Conservation (phyloP, 2,329 filamentous ascomycete genomes). For the Clonostachys solani region DNA sequence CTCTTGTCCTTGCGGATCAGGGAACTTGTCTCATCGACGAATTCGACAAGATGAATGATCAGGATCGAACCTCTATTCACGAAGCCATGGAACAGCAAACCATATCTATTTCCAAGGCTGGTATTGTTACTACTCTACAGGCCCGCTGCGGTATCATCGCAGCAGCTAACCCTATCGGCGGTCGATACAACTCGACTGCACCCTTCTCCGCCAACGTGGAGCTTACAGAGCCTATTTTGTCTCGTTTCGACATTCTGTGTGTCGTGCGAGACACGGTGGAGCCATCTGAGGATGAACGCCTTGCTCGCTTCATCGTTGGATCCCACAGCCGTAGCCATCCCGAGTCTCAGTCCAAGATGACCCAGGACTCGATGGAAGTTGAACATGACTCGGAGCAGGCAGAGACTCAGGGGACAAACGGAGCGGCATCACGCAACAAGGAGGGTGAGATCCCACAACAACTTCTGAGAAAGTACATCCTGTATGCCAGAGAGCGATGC, state of each 20-base stretch:
- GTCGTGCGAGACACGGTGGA: constrained; percentile 96
- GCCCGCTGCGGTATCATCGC: constrained; percentile 95
- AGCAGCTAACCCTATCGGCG: constrained; percentile 92
- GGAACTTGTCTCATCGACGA: constrained; percentile 97
- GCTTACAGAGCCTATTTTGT: constrained; percentile 93
- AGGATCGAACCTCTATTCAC: constrained; percentile 96
- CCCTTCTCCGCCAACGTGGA: constrained; percentile 97
- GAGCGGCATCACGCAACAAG: constrained; percentile 18
- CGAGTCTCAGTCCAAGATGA: constrained; percentile 46
- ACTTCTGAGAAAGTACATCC: constrained; percentile 90
- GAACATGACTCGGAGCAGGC: constrained; percentile 48
- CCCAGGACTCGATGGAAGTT: constrained; percentile 61
- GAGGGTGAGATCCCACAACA: constrained; percentile 83
- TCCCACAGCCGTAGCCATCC: constrained; percentile 91
- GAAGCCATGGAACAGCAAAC: constrained; percentile 99
- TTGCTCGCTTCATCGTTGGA: constrained; percentile 91
- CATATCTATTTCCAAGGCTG: constrained; percentile 97
- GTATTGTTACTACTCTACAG: constrained; percentile 95
- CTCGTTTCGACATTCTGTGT: constrained; percentile 95
- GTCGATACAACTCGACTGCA: constrained; percentile 93
- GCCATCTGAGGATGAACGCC: constrained; percentile 83
- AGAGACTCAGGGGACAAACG: constrained; percentile 24
- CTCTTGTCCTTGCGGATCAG: constrained; percentile 88
- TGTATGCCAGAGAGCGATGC: constrained; percentile 88
- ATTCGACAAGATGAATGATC: constrained; percentile 99